These are phyloP conservation scores for Escovopsis weberi DNA, from an alignment of 2,329 filamentous ascomycete species.

Conservation along the genomic window DNA sequence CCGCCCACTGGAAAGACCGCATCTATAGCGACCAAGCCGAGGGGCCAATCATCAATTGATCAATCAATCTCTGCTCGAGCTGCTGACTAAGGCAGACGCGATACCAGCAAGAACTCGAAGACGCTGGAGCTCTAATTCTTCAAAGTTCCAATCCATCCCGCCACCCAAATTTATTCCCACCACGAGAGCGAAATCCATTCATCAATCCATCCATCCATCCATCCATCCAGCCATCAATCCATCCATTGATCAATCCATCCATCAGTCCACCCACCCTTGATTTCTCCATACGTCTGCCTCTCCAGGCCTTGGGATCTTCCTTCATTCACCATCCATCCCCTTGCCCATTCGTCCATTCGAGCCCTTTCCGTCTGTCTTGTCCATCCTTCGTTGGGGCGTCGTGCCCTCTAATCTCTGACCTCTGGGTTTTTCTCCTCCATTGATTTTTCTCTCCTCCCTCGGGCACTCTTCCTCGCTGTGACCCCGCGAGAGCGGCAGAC, in stretches of 20 bases:
- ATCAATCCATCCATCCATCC: not conserved
- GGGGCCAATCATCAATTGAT: no score
- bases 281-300: not conserved
- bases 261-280: not conserved
- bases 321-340: not conserved
- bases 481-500: not conserved
- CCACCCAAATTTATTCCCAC: constrained; percentile 2
- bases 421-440: not conserved
- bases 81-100: no score
- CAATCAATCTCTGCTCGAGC: no score
- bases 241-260: not conserved
- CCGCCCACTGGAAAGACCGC: no score
- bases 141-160: not conserved
- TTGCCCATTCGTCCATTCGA: not conserved
- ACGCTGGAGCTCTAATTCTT: not conserved
- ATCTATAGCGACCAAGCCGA: no score
- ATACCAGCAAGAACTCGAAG: not conserved
- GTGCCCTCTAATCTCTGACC: not conserved
- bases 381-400: not conserved
- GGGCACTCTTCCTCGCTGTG: not conserved
- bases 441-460: not conserved
- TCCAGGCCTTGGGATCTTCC: not conserved
- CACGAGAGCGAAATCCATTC: not conserved
- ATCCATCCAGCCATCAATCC: not conserved
- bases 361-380: not conserved